Conservation (phyloP, 1,139 yeast species). For the Kodamaea alishanica region DNA sequence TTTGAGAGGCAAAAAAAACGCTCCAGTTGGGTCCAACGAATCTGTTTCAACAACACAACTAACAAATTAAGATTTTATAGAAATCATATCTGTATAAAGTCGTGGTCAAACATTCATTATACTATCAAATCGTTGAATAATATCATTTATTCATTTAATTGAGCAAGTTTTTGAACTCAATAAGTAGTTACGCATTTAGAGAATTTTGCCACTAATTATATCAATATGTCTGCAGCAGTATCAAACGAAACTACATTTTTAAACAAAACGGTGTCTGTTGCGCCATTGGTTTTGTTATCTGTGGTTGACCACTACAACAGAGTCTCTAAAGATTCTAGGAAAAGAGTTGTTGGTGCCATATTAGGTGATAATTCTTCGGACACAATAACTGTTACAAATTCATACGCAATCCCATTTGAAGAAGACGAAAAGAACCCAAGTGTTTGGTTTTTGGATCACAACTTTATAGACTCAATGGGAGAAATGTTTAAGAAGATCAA, state of each 20-base stretch:
- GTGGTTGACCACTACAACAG: constrained; percentile 95
- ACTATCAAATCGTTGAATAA: no score
- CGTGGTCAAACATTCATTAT: not conserved
- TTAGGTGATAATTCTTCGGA: constrained; percentile 73
- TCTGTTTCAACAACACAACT: no score
- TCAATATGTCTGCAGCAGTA: constrained; percentile 18
- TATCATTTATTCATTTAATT: no score
- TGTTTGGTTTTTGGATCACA: constrained; percentile 98
- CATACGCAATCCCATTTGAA: constrained; percentile 90
- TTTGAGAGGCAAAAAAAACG: constrained; percentile 5
- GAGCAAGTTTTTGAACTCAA: no score
- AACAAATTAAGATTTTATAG: no score
- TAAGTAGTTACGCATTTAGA: not conserved
- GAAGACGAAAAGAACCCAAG: constrained; percentile 89
- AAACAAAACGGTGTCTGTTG: constrained; percentile 75
- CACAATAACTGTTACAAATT: constrained; percentile 63
- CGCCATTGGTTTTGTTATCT: constrained; percentile 90
- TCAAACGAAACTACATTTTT: constrained; percentile 35
- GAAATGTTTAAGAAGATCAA: constrained; percentile 97
- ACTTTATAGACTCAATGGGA: constrained; percentile 92
- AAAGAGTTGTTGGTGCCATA: constrained; percentile 91
- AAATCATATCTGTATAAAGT: no score
- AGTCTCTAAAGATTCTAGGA: constrained; percentile 62
- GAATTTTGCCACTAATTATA: constrained; percentile 5
- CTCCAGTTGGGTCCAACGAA: not conserved